Evolutionary conservation across 768 basidiomycete species (phyloP).

Genomic region (Suillus subluteus): DNA sequence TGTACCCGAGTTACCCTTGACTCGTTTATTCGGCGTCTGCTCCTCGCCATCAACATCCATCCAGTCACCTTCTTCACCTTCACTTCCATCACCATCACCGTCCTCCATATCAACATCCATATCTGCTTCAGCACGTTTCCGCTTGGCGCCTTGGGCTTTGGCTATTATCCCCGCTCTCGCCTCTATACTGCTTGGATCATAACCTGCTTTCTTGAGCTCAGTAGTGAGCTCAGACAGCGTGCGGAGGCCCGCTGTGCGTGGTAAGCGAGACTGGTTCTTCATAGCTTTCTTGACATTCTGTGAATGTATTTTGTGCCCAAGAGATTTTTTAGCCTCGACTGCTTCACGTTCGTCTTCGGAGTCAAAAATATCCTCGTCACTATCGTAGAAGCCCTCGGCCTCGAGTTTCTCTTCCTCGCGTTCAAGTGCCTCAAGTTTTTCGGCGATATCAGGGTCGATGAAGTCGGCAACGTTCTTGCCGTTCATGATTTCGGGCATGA

Average conservation of each 20-base stretch:
- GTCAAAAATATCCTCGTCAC: slow-evolving; percentile 78
- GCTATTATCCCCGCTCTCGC: slow-evolving; percentile 87
- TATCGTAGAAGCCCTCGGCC: slow-evolving; percentile 94
- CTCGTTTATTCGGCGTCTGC: slow-evolving; percentile 57
- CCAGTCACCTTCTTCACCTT: slow-evolving; percentile 48
- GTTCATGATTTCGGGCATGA: slow-evolving; percentile 98
- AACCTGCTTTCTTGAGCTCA: slow-evolving; percentile 84
- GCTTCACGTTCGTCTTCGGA: slow-evolving; percentile 84
- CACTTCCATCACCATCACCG: slow-evolving; percentile 38
- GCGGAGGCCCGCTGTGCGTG: slow-evolving; percentile 70
- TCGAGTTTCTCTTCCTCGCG: slow-evolving; percentile 94
- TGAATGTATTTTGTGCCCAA: slow-evolving; percentile 69
- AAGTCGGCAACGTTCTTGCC: slow-evolving; percentile 99
- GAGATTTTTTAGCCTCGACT: slow-evolving; percentile 56
- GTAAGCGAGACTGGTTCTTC: slow-evolving; percentile 83
- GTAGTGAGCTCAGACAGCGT: slow-evolving; percentile 74
- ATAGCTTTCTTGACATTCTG: slow-evolving; percentile 83
- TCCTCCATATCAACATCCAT: slow-evolving; percentile 60
- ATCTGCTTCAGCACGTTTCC: slow-evolving; percentile 57
- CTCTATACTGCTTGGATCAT: slow-evolving; percentile 86
- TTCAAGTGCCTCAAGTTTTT: slow-evolving; percentile 96
- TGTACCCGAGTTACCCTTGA: slow-evolving; percentile 63
- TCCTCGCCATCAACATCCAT: slow-evolving; percentile 60
- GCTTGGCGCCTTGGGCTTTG: slow-evolving; percentile 69
- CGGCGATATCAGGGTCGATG: slow-evolving; percentile 95